Conservation (phyloP, 768 basidiomycete genomes). For the Xanthoconium purpureum region DNA sequence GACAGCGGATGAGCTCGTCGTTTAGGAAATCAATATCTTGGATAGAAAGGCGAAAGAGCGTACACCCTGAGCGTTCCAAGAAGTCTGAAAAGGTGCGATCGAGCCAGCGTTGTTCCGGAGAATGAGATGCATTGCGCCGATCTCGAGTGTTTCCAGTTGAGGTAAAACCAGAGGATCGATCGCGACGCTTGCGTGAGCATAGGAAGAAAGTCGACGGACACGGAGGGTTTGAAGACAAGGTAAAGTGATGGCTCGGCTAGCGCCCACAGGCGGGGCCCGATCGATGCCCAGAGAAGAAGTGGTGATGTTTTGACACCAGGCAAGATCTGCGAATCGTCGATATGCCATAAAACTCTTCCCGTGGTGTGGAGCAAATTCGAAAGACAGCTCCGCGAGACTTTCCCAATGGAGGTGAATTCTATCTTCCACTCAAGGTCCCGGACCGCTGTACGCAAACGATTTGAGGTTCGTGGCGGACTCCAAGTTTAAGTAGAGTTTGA, state of each 20-base stretch:
- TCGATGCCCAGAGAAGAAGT: conserved; percentile 13
- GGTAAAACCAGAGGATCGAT: conserved; percentile 7
- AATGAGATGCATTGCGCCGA: too few species aligned
- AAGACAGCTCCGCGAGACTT: conserved; percentile 11
- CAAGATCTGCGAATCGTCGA: not conserved
- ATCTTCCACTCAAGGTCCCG: not conserved
- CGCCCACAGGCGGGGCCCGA: not conserved
- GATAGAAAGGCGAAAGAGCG: conserved; percentile 4
- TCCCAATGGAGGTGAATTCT: conserved; percentile 10
- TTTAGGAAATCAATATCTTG: conserved; percentile 12
- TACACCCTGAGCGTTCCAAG: too few species aligned
- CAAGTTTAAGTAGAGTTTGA: not conserved
- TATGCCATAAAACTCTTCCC: not conserved
- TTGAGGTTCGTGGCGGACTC: conserved; percentile 8
- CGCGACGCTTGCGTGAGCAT: not conserved
- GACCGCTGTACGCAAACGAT: conserved; percentile 14
- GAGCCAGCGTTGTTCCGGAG: conserved; percentile 3
- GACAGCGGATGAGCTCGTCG: conserved; percentile 19
- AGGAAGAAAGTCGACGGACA: conserved; percentile 3
- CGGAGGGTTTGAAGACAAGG: conserved; percentile 15
- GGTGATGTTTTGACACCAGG: conserved; percentile 16
- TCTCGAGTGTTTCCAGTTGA: too few species aligned
- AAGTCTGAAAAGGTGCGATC: too few species aligned
- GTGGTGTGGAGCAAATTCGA: conserved; percentile 8
- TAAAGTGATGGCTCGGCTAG: not conserved